These are phyloP conservation scores for Colletotrichum sp. DNA, from an alignment of 2,329 filamentous ascomycete species.

Conservation along the genomic window DNA sequence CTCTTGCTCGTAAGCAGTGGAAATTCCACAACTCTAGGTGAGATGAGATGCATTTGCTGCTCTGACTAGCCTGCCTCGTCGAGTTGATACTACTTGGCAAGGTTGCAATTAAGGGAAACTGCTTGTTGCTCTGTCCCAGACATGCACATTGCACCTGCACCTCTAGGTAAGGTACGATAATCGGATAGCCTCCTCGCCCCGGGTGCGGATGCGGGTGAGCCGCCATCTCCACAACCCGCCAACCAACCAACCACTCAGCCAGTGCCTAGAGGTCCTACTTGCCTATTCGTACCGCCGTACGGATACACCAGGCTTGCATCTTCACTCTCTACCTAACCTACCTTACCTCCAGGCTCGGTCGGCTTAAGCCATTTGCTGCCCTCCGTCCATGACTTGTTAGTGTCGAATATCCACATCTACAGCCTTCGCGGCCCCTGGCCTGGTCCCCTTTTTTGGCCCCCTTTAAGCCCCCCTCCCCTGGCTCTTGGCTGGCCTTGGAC, in stretches of 20 bases:
- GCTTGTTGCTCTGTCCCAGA: background rate
- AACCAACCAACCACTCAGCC: background rate
- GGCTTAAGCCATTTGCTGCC: background rate
- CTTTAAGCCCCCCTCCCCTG: background rate
- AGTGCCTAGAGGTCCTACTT: background rate
- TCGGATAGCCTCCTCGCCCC: background rate
- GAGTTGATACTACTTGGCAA: background rate
- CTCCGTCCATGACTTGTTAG: background rate
- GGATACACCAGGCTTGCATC: background rate
- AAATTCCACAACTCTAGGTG: background rate
- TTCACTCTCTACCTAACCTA: background rate
- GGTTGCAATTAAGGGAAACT: background rate
- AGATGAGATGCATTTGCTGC: background rate
- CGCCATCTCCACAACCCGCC: background rate
- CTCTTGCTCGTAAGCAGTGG: background rate
- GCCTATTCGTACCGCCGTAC: background rate
- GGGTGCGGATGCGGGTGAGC: background rate
- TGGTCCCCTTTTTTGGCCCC: background rate
- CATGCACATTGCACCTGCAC: background rate
- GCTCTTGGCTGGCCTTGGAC: background rate
- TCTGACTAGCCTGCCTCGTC: background rate
- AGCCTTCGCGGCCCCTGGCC: background rate
- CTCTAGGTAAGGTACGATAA: background rate
- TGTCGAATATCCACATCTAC: background rate
- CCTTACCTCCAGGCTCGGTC: background rate